Base-by-base conservation (phyloP, 352 stramenopile species). In the Saprolegnia diclina region DNA sequence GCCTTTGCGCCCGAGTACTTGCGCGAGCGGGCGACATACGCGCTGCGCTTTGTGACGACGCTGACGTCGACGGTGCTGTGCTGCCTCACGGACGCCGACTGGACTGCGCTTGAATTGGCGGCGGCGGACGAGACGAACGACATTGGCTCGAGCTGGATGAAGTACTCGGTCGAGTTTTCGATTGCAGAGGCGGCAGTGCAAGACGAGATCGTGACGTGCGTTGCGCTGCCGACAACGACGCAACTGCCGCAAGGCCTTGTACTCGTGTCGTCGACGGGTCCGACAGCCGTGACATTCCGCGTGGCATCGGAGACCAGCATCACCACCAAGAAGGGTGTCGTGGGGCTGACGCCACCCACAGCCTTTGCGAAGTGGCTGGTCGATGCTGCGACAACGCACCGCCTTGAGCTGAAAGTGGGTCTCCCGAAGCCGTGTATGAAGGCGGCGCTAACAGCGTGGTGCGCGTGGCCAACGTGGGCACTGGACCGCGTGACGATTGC, bases 11-110 rank as follows among this genome's bases (percentile, higher is more conserved):
- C 77, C 13, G 56, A 67, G 40, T 71, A 68, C 18, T 67, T 91
- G 19, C 79, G 83, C 0, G 81, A 85, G 44, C 88, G 79, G 22
- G 80, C 82, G 19, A 88, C 85, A 42, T 91, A 90, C 22, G 75
- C 90, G 46, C 63, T 93, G 19, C 85, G 85, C 10, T 87, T 89
- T 45, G 69, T 88, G 42, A 85, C 80, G 19, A 81, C 76, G 40
- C 66, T 90, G 37, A 82, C 73, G 22, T 71, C 74, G 1, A 53
- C 83, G 10, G 74, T 90, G 32, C 74, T 83, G 11, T 86, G 76
- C 61, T 88, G 82, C 44, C 42, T 88, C n/a, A 78, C 73, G 13
- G 9, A 26, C 5, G 40, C 74, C 22, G 82, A 90, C 45, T 65
- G 80, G 6, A 18, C 62, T 6, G 19, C 67, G 5, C 42, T 86